Conservation (phyloP, 306 rosid species). For the Sicyos edulis region DNA sequence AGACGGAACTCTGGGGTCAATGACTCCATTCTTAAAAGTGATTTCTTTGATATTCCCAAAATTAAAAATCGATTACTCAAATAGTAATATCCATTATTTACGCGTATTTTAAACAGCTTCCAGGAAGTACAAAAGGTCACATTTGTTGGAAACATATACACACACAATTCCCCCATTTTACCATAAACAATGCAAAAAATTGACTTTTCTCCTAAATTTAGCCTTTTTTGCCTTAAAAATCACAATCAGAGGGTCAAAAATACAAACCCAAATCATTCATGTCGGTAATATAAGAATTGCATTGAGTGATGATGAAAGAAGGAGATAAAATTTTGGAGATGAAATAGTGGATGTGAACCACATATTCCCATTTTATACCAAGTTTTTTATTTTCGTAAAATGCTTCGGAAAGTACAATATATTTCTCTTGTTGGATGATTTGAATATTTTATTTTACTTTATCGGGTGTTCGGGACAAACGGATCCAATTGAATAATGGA, state of each 20-base stretch:
- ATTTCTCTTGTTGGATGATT: background rate
- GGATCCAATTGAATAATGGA: too few relatives aligned
- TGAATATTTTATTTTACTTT: background rate
- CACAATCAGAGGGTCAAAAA: background rate
- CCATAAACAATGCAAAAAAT: conserved; percentile 1
- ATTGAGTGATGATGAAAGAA: background rate
- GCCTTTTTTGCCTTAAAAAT: background rate
- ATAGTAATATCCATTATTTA: background rate
- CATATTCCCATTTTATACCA: background rate
- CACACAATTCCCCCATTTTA: background rate
- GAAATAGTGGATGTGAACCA: background rate
- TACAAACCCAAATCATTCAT: background rate
- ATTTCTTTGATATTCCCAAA: conserved; percentile 18
- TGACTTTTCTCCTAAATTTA: background rate
- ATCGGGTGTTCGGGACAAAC: too few relatives aligned
- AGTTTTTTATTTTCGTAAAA: background rate
- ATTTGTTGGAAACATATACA: background rate
- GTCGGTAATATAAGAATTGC: conserved; percentile 8
- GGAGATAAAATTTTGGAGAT: background rate
- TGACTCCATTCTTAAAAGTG: conserved; percentile 33
- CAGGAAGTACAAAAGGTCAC: conserved; percentile 19
- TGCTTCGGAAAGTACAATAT: too few relatives aligned
- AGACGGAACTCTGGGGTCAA: conserved; percentile 46
- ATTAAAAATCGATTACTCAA: conserved; percentile 11
- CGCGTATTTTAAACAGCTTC: conserved; percentile 20